Evolutionary conservation across 2,329 filamentous ascomycete genomes (phyloP), one percentile per base, ranked within the genome.

Genomic region (Rutstroemia sp.): DNA sequence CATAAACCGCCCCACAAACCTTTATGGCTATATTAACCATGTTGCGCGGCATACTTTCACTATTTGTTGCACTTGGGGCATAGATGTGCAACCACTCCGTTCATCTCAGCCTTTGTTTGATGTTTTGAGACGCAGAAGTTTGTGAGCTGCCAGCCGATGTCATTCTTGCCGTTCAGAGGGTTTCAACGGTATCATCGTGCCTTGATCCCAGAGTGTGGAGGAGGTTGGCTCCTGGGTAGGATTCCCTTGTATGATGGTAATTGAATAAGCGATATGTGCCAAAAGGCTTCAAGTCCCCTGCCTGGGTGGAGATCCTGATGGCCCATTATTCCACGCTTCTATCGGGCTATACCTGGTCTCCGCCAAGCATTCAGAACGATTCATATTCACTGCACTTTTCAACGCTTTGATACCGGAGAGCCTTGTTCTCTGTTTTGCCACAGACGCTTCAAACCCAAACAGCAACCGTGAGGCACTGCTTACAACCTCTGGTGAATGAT

Each of bases 401-500:
- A 23, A 49, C 46, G 37, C 39, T 50, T 30, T 30, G 25, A 37
- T 55, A 17, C 42, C 49, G 39, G 38, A 16, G 45, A 39, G 52
- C 45, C 45, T 42, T 54, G 42, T 39, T 30, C 30, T 55, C 34
- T 12, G 38, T 42, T 55, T 50, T 46, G 17, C 42, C 52, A 42
- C 41, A 30, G 37, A 46, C 17, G 38, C 23, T 41, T 17, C 12
- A 12, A 49, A 7, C 23, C 23, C 12, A 12, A 49, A 7, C 23
- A 55, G 53, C 46, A 48, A 17, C 38, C 53, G 21, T 50, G 38
- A 50, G 53, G 53, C 53, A 50, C 46, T 30, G 25, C n/a, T 37
- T 42, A 44, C 37, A 50, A 14, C 17, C 25, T 37, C 25, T 50
- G 30, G 17, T 46, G 21, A 23, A 42, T 42, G 14, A 8, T 42